Evolutionary conservation across 441 rosid species (phyloP).

Genomic region (Capsella rubella): DNA sequence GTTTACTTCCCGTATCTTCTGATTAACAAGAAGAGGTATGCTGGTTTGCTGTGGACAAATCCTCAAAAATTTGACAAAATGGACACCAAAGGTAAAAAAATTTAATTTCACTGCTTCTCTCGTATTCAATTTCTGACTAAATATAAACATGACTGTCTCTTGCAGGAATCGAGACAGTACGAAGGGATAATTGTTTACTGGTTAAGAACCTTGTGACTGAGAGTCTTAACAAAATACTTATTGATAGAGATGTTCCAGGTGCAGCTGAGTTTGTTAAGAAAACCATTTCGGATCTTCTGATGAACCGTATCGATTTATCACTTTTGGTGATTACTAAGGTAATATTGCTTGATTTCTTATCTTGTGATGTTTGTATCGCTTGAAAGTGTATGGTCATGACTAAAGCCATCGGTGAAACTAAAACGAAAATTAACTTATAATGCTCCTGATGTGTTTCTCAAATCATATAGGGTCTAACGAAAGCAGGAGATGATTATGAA

Average conservation of each 20-base stretch:
- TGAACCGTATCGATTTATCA: conserved; percentile 97
- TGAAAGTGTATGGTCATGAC: conserved; percentile 22
- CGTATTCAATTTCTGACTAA: conserved; percentile 28
- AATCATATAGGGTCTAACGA: conserved; percentile 88
- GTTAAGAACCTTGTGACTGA: conserved; percentile 94
- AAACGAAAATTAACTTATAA: conserved; percentile 13
- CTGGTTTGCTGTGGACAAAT: conserved; percentile 96
- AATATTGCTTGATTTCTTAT: conserved; percentile 34
- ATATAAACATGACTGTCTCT: conserved; percentile 29
- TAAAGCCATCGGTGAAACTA: conserved; percentile 21
- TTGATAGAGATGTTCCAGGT: conserved; percentile 87
- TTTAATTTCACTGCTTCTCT: conserved; percentile 32
- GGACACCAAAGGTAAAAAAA: conserved; percentile 89
- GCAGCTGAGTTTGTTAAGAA: conserved; percentile 92
- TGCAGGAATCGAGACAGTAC: conserved; percentile 97
- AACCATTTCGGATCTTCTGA: conserved; percentile 94
- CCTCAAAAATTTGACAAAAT: conserved; percentile 88
- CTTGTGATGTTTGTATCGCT: conserved; percentile 18
- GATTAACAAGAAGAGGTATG: conserved; percentile 98
- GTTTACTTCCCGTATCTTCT: conserved; percentile 92
- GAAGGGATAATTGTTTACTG: conserved; percentile 97
- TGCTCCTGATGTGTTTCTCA: conserved; percentile 31
- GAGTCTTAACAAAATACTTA: conserved; percentile 90
- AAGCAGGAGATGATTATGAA: conserved; percentile 95
- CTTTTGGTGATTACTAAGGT: conserved; percentile 99